These are phyloP conservation scores for Yamagishiella unicocca DNA, from an alignment of 139 green algal species.

Conservation along the genomic window DNA sequence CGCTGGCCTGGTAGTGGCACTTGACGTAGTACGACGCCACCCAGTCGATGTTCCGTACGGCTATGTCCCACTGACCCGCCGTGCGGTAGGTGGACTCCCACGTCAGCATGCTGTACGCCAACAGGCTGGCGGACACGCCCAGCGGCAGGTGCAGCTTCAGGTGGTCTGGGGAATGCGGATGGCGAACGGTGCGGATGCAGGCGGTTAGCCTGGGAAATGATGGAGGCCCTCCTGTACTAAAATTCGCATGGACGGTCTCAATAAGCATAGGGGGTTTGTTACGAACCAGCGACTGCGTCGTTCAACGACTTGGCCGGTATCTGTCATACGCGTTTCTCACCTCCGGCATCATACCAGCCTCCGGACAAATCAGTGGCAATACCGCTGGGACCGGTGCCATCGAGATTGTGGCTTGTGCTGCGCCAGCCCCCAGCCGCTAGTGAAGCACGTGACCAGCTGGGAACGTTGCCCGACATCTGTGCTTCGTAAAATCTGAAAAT, in stretches of 20 bases:
- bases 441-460: slow-evolving; percentile 5
- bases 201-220: no score
- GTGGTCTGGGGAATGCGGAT: not conserved
- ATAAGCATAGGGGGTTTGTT: no score
- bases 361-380: slow-evolving; percentile 11
- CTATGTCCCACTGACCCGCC: slow-evolving; percentile 13
- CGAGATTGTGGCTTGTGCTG: not conserved
- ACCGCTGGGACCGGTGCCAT: not conserved
- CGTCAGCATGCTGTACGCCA: slow-evolving; percentile 27
- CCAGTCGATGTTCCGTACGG: slow-evolving; percentile 36
- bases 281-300: no score
- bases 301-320: no score
- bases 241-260: no score
- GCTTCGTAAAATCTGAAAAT: slow-evolving; percentile 43
- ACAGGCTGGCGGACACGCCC: slow-evolving; percentile 4
- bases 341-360: slow-evolving; percentile 37
- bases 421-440: slow-evolving; percentile 23
- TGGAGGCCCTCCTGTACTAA: no score
- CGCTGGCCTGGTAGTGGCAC: slow-evolving; percentile 24
- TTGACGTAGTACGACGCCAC: slow-evolving; percentile 16
- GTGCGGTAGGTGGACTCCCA: slow-evolving; percentile 19
- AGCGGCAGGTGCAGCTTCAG: slow-evolving; percentile 41
- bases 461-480: slow-evolving; percentile 27
- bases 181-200: not conserved
- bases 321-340: not conserved